phyloP scores from a whole-genome alignment of 345 rosid genomes.

The Eucalyptus camaldulensis region DNA sequence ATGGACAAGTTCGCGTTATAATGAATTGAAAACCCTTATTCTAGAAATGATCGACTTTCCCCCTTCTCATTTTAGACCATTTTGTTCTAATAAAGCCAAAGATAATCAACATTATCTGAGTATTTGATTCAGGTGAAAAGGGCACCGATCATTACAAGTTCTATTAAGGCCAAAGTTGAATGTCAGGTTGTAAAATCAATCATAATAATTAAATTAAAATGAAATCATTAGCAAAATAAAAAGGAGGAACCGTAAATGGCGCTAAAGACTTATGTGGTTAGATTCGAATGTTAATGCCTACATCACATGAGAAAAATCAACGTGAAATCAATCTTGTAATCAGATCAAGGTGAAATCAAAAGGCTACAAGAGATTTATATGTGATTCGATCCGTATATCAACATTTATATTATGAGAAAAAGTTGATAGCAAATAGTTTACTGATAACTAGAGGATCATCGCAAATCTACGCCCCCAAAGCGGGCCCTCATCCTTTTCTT shows the following conservation, averaged over 20 bases:
- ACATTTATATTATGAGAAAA: fast-evolving
- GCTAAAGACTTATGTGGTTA: fast-evolving
- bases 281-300: fast-evolving
- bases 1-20: neutral
- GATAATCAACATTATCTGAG: neutral
- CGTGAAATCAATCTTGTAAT: too few relatives aligned
- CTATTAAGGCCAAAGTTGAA: neutral
- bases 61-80: neutral
- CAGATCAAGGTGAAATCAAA: too few relatives aligned
- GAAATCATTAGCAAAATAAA: too few relatives aligned
- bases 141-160: fast-evolving
- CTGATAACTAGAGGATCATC: fast-evolving
- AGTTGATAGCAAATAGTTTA: too few relatives aligned
- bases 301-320: too few relatives aligned
- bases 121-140: neutral
- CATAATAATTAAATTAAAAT: too few relatives aligned
- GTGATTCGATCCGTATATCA: fast-evolving
- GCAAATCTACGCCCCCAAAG: neutral
- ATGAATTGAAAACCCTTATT: neutral
- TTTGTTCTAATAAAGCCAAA: neutral
- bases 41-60: neutral
- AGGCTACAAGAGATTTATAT: too few relatives aligned
- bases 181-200: neutral
- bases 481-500: neutral
- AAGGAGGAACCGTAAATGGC: too few relatives aligned